Evolutionary conservation across 1,139 yeast species (phyloP).

Genomic region (Kodamaea ohmeri): DNA sequence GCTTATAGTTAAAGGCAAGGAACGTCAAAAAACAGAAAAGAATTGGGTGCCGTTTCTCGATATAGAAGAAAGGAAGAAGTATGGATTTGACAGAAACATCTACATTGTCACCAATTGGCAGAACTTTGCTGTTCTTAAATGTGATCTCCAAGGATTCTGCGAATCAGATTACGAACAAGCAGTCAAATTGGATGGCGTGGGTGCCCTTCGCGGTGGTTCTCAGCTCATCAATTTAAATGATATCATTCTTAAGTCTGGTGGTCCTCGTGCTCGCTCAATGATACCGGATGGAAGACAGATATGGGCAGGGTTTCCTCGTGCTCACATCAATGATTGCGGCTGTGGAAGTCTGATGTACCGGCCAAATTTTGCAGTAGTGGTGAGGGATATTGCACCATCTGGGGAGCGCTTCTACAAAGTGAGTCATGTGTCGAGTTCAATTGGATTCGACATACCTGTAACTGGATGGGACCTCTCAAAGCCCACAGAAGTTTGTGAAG

Average conservation of each 20-base stretch:
- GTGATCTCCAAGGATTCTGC: constrained; percentile 26
- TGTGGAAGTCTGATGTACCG: constrained; percentile 27
- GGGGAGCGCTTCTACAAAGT: constrained; percentile 18
- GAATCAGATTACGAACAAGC: constrained; percentile 23
- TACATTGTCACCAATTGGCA: constrained; percentile 40
- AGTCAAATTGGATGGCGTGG: constrained; percentile 15
- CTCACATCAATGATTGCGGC: constrained; percentile 26
- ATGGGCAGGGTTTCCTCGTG: constrained; percentile 28
- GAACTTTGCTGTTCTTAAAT: constrained; percentile 32
- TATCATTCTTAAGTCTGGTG: constrained; percentile 7
- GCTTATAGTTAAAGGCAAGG: constrained; percentile 23
- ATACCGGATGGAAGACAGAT: constrained; percentile 22
- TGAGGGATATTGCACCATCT: constrained; percentile 15
- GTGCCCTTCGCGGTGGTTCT: constrained; percentile 29
- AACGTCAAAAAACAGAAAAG: constrained; percentile 30
- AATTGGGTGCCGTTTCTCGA: constrained; percentile 47
- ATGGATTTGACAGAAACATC: constrained; percentile 28
- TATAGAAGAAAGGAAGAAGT: constrained; percentile 19
- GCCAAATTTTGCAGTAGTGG: constrained; percentile 26
- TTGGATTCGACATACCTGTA: constrained; percentile 30
- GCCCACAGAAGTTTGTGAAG: constrained; percentile 18
- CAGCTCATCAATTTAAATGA: constrained; percentile 20
- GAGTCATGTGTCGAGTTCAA: constrained; percentile 32
- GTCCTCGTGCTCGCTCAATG: constrained; percentile 9
- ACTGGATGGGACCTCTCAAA: constrained; percentile 20